Base-by-base conservation (phyloP, 2,329 filamentous ascomycete species). In the Sporothrix sp. region DNA sequence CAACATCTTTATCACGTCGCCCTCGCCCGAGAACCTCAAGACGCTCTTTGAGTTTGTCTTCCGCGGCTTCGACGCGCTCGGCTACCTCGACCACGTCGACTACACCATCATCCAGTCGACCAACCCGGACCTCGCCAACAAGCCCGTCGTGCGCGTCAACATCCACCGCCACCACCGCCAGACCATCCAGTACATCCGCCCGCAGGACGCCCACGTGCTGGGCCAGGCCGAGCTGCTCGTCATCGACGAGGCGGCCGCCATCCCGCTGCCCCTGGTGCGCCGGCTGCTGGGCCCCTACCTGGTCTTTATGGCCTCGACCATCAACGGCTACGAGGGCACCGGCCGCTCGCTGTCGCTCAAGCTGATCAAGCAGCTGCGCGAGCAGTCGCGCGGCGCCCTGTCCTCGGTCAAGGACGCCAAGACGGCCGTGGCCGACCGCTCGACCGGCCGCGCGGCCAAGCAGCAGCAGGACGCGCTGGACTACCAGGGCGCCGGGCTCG, bases 1-100 rank as follows among this genome's bases (percentile, higher is more conserved):
- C 72, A 98, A 98, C 66, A 95, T 98, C 61, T 98, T 98, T 69
- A 95, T 98, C 64, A 98, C 93, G 1, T 97, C 91, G 1, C 91
- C 91, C 0, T 96, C 88, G 54, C 93, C 93, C 0, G 94, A 98
- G 69, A 98, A 98, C 69, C 75, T 98, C 75, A 98, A 97, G 71
- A 98, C 93, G 0, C 74, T 98, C 7, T 98, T 98, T 64, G 90
- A 98, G 62, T 98, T 98, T 61, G 80, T 98, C 16, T 96, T 98
- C 75, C 97, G 96, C 66, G 93, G 90, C 0, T 98, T 98, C 61
- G 93, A 98, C 65, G 87, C 90, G 10, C 75, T 98, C 25, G 87
- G 85, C 28, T 98, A 98, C 62, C 81, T 89, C 57, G 93, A 98
- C 60, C 93, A 98, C 63, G 82, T 89, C 59, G 93, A 98, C 64